A percentile compares a stretch with the other conserved stretches of the same genome.
Evolutionary conservation across 2,329 filamentous ascomycete species (phyloP).

Genomic region (Orbilia blumenaviensis): DNA sequence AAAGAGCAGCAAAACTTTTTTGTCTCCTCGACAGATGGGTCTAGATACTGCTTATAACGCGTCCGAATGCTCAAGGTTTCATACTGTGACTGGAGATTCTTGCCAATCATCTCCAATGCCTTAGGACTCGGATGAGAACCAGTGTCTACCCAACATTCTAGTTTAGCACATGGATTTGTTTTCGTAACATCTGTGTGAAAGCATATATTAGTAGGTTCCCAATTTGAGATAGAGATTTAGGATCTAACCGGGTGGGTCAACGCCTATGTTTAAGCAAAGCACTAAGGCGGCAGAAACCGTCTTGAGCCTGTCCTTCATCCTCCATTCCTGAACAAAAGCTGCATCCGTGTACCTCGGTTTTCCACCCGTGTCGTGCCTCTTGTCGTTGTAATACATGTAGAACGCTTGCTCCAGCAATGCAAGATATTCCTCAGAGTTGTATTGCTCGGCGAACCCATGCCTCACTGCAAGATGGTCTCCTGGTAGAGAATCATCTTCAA

Average conservation of each 20-base stretch:
- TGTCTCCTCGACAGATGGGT: slow-evolving; percentile 95
- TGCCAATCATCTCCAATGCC: slow-evolving; percentile 91
- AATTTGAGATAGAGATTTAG: background rate
- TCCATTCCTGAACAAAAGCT: slow-evolving; percentile 84
- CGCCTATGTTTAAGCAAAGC: slow-evolving; percentile 94
- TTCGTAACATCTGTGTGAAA: slow-evolving; percentile 68
- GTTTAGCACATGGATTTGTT: slow-evolving; percentile 88
- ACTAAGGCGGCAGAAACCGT: slow-evolving; percentile 94
- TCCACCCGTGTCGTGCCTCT: slow-evolving; percentile 92
- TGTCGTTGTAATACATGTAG: slow-evolving; percentile 99
- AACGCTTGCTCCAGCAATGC: slow-evolving; percentile 88
- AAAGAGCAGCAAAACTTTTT: slow-evolving; percentile 94
- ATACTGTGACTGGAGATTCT: slow-evolving; percentile 94
- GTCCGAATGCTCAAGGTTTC: slow-evolving; percentile 93
- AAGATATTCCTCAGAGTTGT: slow-evolving; percentile 88
- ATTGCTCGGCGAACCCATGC: slow-evolving; percentile 92
- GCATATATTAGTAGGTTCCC: slow-evolving; percentile 8
- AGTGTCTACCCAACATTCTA: slow-evolving; percentile 97
- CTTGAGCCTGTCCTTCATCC: slow-evolving; percentile 94
- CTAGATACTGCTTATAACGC: slow-evolving; percentile 96
- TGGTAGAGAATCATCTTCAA: slow-evolving; percentile 64
- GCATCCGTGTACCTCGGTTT: slow-evolving; percentile 70
- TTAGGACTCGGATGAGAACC: slow-evolving; percentile 81
- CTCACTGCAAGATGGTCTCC: slow-evolving; percentile 61
- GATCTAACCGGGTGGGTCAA: slow-evolving; percentile 89